Evolutionary conservation across 371 early-diverging fungal genomes (phyloP).

Genomic region (Paraphysoderma sedebokerense): DNA sequence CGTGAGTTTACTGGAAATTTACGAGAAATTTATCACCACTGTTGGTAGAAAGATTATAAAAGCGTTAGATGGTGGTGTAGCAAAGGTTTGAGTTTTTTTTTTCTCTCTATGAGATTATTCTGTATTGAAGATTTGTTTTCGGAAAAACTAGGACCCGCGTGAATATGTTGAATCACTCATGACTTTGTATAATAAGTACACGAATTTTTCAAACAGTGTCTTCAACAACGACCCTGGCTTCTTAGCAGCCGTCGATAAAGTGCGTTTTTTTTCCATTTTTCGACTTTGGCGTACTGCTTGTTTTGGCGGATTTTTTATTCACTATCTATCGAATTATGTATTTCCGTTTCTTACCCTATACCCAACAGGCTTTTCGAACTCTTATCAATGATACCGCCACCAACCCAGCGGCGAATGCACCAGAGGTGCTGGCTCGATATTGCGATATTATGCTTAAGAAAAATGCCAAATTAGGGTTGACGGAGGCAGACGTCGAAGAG

Average conservation of each 20-base stretch:
- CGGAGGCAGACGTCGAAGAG: constrained; percentile 19
- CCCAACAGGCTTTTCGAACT: constrained; percentile 52
- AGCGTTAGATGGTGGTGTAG: neutral
- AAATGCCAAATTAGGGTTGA: constrained; percentile 20
- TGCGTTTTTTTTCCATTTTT: constrained; percentile 2
- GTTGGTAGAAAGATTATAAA: constrained; percentile 35
- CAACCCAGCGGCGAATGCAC: constrained; percentile 30
- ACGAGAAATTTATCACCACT: constrained; percentile 40
- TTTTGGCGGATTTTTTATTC: neutral
- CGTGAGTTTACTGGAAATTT: constrained; percentile 33
- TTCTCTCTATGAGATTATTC: neutral
- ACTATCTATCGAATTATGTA: neutral
- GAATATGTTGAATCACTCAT: constrained; percentile 47
- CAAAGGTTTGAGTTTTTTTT: neutral
- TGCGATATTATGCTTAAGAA: constrained; percentile 63
- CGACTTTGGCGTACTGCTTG: neutral
- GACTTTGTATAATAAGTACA: constrained; percentile 41
- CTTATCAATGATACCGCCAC: constrained; percentile 46
- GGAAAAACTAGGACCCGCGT: constrained; percentile 32
- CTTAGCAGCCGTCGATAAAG: constrained; percentile 63
- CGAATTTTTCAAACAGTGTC: constrained; percentile 31
- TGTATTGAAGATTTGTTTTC: neutral
- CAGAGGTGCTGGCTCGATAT: constrained; percentile 64
- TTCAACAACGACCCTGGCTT: constrained; percentile 51
- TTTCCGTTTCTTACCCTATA: too few species aligned